Percentiles rank a stretch among this genome's conserved stretches.
Evolutionary conservation across 495 filamentous ascomycete species (phyloP).

Genomic region (Entonaema liquescens): DNA sequence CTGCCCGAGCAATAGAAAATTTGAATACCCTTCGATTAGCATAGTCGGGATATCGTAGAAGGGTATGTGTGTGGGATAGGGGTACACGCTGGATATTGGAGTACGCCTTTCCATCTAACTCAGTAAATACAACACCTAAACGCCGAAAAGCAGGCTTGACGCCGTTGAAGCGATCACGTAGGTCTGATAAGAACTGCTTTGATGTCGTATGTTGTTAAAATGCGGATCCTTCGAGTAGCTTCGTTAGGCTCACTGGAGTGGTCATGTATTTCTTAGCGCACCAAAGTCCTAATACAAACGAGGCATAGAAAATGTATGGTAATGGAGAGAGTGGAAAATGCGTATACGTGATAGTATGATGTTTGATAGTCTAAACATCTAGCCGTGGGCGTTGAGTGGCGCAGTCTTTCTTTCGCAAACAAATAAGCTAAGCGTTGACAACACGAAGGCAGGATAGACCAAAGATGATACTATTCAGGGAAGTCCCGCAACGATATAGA

Average conservation of each 20-base stretch:
- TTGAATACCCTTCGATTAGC: too few species aligned
- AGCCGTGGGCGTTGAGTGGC: background rate
- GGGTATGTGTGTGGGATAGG: background rate
- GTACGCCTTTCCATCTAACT: background rate
- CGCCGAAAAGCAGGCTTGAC: background rate
- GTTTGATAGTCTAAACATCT: background rate
- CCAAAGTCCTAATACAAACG: background rate
- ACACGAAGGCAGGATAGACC: background rate
- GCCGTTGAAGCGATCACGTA: background rate
- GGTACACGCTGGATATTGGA: background rate
- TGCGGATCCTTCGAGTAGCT: background rate
- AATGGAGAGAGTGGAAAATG: background rate
- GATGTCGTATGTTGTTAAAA: background rate
- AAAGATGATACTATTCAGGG: background rate
- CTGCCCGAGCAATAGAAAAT: too few species aligned
- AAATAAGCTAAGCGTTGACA: background rate
- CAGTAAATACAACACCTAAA: background rate
- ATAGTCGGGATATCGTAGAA: background rate
- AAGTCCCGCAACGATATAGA: background rate
- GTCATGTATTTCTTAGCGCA: background rate
- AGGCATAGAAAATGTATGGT: background rate
- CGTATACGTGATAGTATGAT: background rate
- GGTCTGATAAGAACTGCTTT: background rate
- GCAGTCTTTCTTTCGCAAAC: background rate
- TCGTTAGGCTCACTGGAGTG: conserved; percentile 2